Conservation (phyloP, 257 asterid genomes). For the Perilla frutescens region DNA sequence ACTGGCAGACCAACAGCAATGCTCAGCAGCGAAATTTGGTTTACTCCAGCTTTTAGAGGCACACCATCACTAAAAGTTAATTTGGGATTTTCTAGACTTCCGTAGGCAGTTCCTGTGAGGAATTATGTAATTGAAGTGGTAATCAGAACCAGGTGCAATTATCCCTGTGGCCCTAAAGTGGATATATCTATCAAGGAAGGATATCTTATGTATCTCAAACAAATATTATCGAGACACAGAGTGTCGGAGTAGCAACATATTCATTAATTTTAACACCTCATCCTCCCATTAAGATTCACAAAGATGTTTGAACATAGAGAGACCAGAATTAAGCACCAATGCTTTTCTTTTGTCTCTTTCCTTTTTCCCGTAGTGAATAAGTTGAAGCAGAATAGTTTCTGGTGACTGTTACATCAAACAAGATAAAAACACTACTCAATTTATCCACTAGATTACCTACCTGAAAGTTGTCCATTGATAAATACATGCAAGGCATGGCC, state of each 20-base stretch:
- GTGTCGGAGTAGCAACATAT: no score
- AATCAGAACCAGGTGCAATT: not conserved
- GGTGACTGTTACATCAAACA: no score
- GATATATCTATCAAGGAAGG: not conserved
- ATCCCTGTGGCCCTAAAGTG: not conserved
- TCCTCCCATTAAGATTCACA: no score
- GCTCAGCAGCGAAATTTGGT: slow-evolving; percentile 88
- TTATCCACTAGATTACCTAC: slow-evolving; percentile 40
- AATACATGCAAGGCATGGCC: slow-evolving; percentile 99
- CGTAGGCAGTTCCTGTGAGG: slow-evolving; percentile 87
- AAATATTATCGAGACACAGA: no score
- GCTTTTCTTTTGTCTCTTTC: not conserved
- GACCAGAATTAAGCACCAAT: not conserved
- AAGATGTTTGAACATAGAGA: no score
- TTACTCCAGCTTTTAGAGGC: slow-evolving; percentile 83
- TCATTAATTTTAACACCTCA: no score
- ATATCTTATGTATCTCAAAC: not conserved
- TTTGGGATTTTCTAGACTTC: slow-evolving; percentile 86
- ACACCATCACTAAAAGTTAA: slow-evolving; percentile 77
- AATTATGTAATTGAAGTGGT: slow-evolving; percentile 14
- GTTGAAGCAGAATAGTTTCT: not conserved
- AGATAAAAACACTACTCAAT: not conserved
- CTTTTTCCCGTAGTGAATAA: not conserved
- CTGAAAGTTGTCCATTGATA: slow-evolving; percentile 83
- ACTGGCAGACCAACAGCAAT: slow-evolving; percentile 99